Percentiles rank a stretch among this genome's conserved stretches.
Evolutionary conservation across 257 asterid species (phyloP).

Genomic region (Fraxinus pennsylvanica): DNA sequence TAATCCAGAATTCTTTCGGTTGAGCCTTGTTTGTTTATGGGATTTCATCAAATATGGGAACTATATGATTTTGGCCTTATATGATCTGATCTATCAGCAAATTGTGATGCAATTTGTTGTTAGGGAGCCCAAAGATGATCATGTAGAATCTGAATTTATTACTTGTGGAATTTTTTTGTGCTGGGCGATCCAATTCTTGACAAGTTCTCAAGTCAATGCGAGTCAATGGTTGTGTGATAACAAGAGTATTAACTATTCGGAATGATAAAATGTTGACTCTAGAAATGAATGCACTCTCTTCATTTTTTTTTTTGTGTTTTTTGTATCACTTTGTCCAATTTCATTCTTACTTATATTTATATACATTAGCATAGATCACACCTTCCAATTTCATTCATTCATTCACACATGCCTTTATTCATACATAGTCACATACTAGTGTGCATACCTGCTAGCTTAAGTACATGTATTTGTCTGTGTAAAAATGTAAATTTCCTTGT

Average conservation of each 20-base stretch:
- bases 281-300: neutral
- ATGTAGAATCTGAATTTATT: neutral
- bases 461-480: neutral
- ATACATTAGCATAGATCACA: neutral
- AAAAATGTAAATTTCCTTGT: neutral
- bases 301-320: neutral
- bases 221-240: conserved; percentile 4
- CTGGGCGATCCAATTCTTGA: neutral
- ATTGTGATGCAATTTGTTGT: neutral
- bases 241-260: neutral
- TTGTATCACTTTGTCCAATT: neutral
- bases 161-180: neutral
- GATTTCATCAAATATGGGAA: neutral
- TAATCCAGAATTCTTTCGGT: neutral
- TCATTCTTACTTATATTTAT: neutral
- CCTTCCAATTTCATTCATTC: neutral
- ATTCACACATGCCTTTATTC: neutral
- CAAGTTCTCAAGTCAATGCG: neutral
- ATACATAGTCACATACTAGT: neutral
- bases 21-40: neutral
- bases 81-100: neutral
- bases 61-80: neutral
- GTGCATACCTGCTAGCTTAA: neutral
- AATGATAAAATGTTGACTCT: neutral
- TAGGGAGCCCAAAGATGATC: neutral